Base-by-base conservation (phyloP, 345 rosid species). In the Trapa bicornis region DNA sequence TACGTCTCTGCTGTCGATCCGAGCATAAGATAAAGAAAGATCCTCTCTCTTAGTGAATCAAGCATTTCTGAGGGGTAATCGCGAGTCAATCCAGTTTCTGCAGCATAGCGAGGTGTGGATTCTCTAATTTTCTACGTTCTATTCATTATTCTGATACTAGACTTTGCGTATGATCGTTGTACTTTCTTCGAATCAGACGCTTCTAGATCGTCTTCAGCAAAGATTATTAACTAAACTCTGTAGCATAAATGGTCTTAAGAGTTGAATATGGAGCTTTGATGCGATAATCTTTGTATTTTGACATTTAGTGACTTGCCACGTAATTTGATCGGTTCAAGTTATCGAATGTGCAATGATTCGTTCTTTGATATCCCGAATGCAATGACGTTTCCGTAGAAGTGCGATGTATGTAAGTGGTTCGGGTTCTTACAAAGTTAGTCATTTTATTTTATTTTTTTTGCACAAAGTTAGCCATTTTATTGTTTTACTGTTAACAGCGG, bases 1-100 rank as follows among this genome's bases (percentile, higher is more conserved):
- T 15, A 17, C 0, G 67, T 75, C 64, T 70, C 66, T 48, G 10
- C 54, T 3, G 39, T 72, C 65, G 75, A 73, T 50, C 54, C 16
- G 17, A 52, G 37, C 45, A 37, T 52, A n/a, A 42, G 35, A 61
- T 36, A 60, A 17, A 47, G 61, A 15, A 52, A 4, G 35, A 15
- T n/a, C 68, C 68, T 48, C 17, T 48, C 58, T 64, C 61, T 16
- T 56, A 41, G n/a, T 33, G 9, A 37, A 67, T 43, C 22, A 42
- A 0, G 3, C 13, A 9, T 4, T 16, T 37, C 9, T 29, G 42
- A 42, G 10, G 45, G 66, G 29, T 6, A 35, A 32, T 58, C 60
- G 60, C n/a, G 60, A 5, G 7, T 22, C 35, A 35, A 15, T 15
- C 32, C 17, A 4, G 60, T n/a, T 22, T 54, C 60, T n/a, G 60